Base-by-base conservation (phyloP, 1,139 yeast genomes). In the Saccharomycopsis crataegensis region DNA sequence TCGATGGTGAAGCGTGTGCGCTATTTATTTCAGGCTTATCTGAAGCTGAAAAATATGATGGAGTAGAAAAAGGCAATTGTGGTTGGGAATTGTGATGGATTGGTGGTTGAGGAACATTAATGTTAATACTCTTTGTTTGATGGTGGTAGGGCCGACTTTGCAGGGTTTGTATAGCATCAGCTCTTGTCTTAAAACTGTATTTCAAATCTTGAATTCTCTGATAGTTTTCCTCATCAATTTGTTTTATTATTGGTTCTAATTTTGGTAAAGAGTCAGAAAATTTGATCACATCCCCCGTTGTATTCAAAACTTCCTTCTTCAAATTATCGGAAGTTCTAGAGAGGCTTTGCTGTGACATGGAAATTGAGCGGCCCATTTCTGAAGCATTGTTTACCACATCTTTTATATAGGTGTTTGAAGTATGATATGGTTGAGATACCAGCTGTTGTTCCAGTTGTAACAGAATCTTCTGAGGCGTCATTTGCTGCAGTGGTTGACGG, bases 191-290 rank as follows among this genome's bases (percentile, higher is more conserved):
- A 44, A 62, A 62, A 43, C 56, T 62, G 34, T 58, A 58, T 33
- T 60, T 61, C 0, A 64, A 49, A 3, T 56, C 50, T 1, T 44
- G 43, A n/a, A 63, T 43, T 2, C 59, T 55, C 12, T 59, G 63
- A 33, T 53, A 43, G 49, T 57, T 59, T 11, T 53, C 55, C 1
- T 50, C 46, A 8, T 57, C 60, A 7, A 54, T 31, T 4, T 56
- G 52, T 41, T 54, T 48, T 11, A 63, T 48, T 1, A 55, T 56
- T 4, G 65, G 65, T 3, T 59, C 61, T 11, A 64, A 48, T 45
- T 59, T 61, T 0, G 65, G 64, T 5, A 63, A 47, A 8, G 55
- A 52, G 31, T 63, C 65, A 12, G 62, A 57, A 14, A 63, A 57
- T 48, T 51, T 59, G 16, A 62, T 14, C 0, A 61, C 61, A 54